phyloP scores from a whole-genome alignment of 345 rosid species.

The Toxicodendron radicans region DNA sequence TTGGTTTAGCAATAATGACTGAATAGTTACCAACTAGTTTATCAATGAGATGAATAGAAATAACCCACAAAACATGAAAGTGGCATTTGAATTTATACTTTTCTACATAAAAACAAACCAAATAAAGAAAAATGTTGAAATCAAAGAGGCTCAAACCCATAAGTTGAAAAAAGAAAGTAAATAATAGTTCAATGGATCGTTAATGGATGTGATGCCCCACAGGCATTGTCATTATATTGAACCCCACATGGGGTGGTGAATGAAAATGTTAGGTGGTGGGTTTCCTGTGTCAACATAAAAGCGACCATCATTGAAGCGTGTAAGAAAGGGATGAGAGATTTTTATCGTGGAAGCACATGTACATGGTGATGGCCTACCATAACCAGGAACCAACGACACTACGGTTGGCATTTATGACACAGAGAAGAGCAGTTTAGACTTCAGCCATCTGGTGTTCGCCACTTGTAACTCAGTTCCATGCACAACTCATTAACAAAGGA shows the following conservation, averaged over 20 bases:
- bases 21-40: not conserved
- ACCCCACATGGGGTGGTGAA: not conserved
- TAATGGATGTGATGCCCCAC: not conserved
- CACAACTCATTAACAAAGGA: not conserved
- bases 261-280: not conserved
- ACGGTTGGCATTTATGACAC: not conserved
- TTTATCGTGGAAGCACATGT: not conserved
- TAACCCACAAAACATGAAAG: not conserved
- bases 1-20: not conserved
- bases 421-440: too few species aligned
- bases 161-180: not conserved
- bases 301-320: conserved; percentile 18
- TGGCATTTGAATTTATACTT: not conserved
- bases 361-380: not conserved
- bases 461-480: conserved; percentile 1
- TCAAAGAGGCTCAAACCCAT: not conserved
- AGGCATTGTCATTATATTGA: too few species aligned
- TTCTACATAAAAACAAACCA: not conserved
- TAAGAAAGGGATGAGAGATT: not conserved
- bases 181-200: not conserved
- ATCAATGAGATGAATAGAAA: not conserved
- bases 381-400: conserved; percentile 8
- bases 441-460: conserved; percentile 1
- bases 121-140: not conserved
- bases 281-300: not conserved